Percentiles rank a stretch among this genome's conserved stretches.
phyloP scores from a whole-genome alignment of 768 basidiomycete genomes.

The Gymnopilus junonius region DNA sequence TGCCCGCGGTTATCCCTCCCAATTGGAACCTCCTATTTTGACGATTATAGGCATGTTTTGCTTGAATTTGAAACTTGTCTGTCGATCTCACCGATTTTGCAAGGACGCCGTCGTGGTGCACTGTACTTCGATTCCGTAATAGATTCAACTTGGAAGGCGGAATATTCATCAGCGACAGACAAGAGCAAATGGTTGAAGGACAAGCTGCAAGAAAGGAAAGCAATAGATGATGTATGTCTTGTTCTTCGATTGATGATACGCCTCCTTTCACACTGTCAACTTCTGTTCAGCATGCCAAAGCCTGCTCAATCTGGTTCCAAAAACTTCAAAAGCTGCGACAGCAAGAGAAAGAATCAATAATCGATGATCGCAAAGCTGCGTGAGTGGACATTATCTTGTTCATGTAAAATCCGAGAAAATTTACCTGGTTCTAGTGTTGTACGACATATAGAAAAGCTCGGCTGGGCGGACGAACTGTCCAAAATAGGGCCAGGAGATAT shows the following conservation, averaged over 20 bases:
- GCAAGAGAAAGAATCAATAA: not conserved
- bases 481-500: not conserved
- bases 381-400: not conserved
- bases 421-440: not conserved
- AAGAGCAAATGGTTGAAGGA: not conserved
- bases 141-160: not conserved
- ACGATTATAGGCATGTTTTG: not conserved
- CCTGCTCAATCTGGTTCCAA: not conserved
- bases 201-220: not conserved
- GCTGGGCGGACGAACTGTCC: conserved; percentile 6
- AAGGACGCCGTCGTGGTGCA: not conserved
- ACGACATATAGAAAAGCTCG: not conserved
- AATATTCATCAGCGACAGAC: not conserved
- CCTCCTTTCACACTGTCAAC: not conserved
- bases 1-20: not conserved
- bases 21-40: not conserved
- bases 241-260: not conserved
- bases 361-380: not conserved
- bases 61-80: not conserved
- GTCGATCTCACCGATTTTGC: not conserved
- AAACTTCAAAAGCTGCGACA: not conserved
- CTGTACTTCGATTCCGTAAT: not conserved
- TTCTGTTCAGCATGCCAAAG: not conserved
- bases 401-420: not conserved
- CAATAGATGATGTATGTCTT: not conserved